These are phyloP conservation scores for Tricholoma sp. DNA, from an alignment of 768 basidiomycete genomes.

Conservation along the genomic window DNA sequence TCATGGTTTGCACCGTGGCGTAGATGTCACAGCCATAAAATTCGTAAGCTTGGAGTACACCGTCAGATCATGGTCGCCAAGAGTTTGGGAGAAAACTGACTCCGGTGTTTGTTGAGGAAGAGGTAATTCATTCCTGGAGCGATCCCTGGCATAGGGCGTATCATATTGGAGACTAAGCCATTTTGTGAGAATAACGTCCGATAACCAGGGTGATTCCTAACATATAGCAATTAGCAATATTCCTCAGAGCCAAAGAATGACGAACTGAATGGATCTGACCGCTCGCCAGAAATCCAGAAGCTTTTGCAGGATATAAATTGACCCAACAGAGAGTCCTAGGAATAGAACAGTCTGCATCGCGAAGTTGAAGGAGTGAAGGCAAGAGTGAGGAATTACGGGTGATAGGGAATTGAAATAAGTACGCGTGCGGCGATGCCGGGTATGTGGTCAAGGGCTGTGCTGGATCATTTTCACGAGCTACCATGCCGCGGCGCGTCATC, in stretches of 20 bases:
- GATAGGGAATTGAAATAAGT: no score
- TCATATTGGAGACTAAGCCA: constrained; percentile 19
- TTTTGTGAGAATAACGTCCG: no score
- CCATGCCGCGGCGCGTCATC: no score
- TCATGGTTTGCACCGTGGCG: constrained; percentile 23
- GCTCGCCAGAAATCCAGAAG: no score
- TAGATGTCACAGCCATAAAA: constrained; percentile 24
- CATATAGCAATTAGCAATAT: constrained; percentile 14
- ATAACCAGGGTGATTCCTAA: no score
- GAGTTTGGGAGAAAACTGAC: constrained; percentile 13
- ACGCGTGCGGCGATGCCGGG: no score
- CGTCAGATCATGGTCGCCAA: neutral
- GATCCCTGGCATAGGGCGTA: constrained; percentile 25
- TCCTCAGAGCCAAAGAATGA: neutral
- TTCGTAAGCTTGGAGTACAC: neutral
- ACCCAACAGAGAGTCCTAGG: constrained; percentile 7
- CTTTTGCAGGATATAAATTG: no score
- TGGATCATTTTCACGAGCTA: no score
- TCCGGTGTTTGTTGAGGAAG: constrained; percentile 26
- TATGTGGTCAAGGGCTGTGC: no score
- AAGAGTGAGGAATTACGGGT: no score
- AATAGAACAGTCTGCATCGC: constrained; percentile 7
- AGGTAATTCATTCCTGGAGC: constrained; percentile 25
- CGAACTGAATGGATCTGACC: no score
- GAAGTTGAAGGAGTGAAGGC: no score